Evolutionary conservation across 352 stramenopile genomes (phyloP), one percentile per base, ranked within the genome.

Genomic region (Globisporangium echinulatum): DNA sequence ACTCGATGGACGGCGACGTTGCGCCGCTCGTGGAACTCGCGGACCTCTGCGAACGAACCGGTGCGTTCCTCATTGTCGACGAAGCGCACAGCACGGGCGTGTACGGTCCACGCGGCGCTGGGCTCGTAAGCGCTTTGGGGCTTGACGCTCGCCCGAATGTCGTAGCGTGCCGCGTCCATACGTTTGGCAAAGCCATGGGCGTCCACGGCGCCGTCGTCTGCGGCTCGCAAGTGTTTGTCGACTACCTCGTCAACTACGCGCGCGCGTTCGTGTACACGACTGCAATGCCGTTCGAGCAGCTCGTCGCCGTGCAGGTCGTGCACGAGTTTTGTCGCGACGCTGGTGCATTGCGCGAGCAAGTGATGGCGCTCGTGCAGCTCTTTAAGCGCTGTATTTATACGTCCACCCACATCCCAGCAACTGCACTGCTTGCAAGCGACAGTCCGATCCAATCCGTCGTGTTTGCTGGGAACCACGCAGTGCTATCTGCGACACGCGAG

Each of bases 1-100:
- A 99, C 68, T 98, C 90, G 39, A 99, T 99, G 97, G 96, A 99
- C 79, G 97, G 97, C 13, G 96, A 99, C 70, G 72, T 97, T 25
- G 94, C 94, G 50, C 93, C 95, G 13, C 74, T 99, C 37, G 51
- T 68, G 17, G 75, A 89, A 7, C 89, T 99, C 61, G 70, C 77
- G 0, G 70, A 82, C 46, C 66, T 97, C 15, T 97, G 85, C 64
- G 71, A 84, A 10, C 63, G 76, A 6, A 86, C 83, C 54, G 77
- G 85, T 4, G 94, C 96, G 14, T 86, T 75, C 54, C 66, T 99
- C 6, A 91, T 99, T 63, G 90, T 99, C 0, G 97, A 99, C 69
- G 97, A 99, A 74, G 97, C 97, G 6, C 97, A 99, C 75, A 88
- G 90, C 49, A 86, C 92, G 5, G 94, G 92, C 42, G 72, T 98